A percentile compares a stretch with the other conserved stretches of the same genome.
These are phyloP conservation scores for Diddensiella caesifluorescens DNA, from an alignment of 805 yeast species.

Conservation along the genomic window DNA sequence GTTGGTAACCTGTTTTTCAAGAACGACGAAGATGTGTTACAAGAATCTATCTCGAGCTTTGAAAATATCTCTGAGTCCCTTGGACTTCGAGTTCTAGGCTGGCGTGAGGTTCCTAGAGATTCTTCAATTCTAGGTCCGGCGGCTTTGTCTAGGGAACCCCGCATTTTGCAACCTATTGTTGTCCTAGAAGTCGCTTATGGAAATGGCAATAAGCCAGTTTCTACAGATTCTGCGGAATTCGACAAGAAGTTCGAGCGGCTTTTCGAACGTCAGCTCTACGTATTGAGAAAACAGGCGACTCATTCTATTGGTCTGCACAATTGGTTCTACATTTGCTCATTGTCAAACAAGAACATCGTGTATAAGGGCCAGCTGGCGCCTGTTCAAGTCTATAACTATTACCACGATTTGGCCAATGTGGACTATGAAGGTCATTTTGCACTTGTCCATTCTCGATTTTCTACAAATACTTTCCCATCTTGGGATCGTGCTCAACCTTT, in stretches of 20 bases:
- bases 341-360: slow-evolving; percentile 82
- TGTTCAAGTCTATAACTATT: slow-evolving; percentile 89
- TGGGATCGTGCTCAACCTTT: slow-evolving; percentile 99
- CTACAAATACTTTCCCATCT: slow-evolving; percentile 98
- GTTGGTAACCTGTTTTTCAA: slow-evolving; percentile 93
- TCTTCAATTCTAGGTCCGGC: slow-evolving; percentile 94
- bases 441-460: slow-evolving; percentile 92
- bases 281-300: slow-evolving; percentile 83
- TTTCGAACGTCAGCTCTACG: slow-evolving; percentile 79
- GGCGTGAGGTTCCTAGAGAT: slow-evolving; percentile 95
- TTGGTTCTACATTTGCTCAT: slow-evolving; percentile 96
- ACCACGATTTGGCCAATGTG: slow-evolving; percentile 85
- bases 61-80: slow-evolving; percentile 72
- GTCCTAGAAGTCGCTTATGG: slow-evolving; percentile 54
- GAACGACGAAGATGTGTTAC: slow-evolving; percentile 65
- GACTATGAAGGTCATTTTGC: slow-evolving; percentile 95
- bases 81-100: slow-evolving; percentile 80
- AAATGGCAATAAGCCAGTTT: slow-evolving; percentile 32
- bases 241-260: slow-evolving; percentile 50
- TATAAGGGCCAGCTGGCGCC: slow-evolving; percentile 98
- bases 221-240: slow-evolving; percentile 44
- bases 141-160: slow-evolving; percentile 87
- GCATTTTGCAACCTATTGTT: slow-evolving; percentile 87
- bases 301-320: slow-evolving; percentile 90
- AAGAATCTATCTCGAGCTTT: slow-evolving; percentile 67